phyloP scores from a whole-genome alignment of 306 rosid genomes.

The Cucurbita pepo region DNA sequence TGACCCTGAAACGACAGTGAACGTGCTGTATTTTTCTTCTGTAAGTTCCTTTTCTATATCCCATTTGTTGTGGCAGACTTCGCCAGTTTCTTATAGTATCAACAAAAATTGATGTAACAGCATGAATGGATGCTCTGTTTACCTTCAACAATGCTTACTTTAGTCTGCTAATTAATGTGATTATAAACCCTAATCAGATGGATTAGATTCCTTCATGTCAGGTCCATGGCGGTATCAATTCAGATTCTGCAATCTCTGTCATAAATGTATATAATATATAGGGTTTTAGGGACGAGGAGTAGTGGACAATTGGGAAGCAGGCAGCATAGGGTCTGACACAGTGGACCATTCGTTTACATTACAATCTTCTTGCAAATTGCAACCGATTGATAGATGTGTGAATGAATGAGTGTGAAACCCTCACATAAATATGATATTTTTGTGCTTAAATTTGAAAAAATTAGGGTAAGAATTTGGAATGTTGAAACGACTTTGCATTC shows the following conservation, averaged over 20 bases:
- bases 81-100: neutral
- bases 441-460: too few relatives aligned
- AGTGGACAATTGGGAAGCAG: neutral
- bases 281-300: neutral
- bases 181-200: neutral
- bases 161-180: neutral
- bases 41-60: conserved; percentile 12
- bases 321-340: neutral
- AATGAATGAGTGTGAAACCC: neutral
- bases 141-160: neutral
- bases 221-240: neutral
- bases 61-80: neutral
- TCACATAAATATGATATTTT: too few relatives aligned
- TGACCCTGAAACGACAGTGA: conserved; percentile 11
- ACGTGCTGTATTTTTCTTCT: conserved; percentile 23
- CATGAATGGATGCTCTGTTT: neutral
- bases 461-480: too few relatives aligned
- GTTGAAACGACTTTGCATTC: too few relatives aligned
- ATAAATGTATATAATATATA: neutral
- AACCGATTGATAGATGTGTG: neutral
- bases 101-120: neutral
- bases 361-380: neutral
- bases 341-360: neutral
- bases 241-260: neutral
- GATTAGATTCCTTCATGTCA: neutral